A percentile compares a stretch with the other conserved stretches of the same genome.
Evolutionary conservation across 495 filamentous ascomycete genomes (phyloP).

Genomic region (Xylaria telfairii): DNA sequence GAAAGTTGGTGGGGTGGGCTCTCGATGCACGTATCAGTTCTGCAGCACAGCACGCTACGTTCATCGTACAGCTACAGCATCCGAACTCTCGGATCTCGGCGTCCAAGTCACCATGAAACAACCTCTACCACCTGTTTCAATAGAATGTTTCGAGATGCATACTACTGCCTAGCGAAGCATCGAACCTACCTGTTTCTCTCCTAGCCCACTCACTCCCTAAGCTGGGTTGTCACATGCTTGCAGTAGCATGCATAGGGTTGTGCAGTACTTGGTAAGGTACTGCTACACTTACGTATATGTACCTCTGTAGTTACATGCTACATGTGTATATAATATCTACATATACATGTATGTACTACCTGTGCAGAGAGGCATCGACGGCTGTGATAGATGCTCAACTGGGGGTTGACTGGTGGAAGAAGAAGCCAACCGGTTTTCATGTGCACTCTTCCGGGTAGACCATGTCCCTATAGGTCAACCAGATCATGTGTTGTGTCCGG

Average conservation of each 20-base stretch:
- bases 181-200: not conserved
- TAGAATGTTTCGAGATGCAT: conserved; percentile 23
- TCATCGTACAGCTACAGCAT: not conserved
- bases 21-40: conserved; percentile 17
- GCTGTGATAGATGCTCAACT: not conserved
- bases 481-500: not conserved
- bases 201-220: not conserved
- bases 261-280: not conserved
- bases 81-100: conserved; percentile 20
- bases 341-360: no score
- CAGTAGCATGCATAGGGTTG: not conserved
- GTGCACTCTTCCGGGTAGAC: no score
- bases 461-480: not conserved
- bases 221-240: conserved; percentile 19
- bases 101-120: conserved; percentile 14
- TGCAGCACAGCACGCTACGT: not conserved
- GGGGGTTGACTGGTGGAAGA: not conserved
- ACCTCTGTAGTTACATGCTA: no score
- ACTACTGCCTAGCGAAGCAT: conserved; percentile 1
- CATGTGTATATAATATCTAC: no score
- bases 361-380: no score
- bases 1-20: not conserved
- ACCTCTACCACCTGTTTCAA: conserved; percentile 17
- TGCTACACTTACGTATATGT: no score
- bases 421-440: not conserved